Evolutionary conservation across 345 rosid genomes (phyloP).

Genomic region (Linum trigynum): DNA sequence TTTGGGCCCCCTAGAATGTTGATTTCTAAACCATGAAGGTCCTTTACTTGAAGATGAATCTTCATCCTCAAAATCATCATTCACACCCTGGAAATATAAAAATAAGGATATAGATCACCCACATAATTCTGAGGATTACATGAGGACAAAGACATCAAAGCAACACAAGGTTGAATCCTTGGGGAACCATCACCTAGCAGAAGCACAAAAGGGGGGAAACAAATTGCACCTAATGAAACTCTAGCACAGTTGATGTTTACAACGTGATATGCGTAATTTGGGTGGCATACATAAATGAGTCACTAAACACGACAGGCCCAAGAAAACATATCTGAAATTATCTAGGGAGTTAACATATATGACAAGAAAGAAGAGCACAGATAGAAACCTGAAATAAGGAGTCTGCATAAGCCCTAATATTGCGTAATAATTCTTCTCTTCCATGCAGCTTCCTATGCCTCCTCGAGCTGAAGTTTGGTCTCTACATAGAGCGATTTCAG

Average conservation of each 20-base stretch:
- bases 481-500: slow-evolving; percentile 20
- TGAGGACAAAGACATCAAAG: slow-evolving; percentile 1
- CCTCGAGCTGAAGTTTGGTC: slow-evolving; percentile 26
- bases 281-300: too few relatives aligned
- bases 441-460: slow-evolving; percentile 38
- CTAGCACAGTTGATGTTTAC: too few relatives aligned
- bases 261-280: too few relatives aligned
- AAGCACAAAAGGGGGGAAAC: not conserved
- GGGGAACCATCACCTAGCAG: not conserved
- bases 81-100: slow-evolving; percentile 38
- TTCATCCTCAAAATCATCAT: slow-evolving; percentile 37
- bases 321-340: not conserved
- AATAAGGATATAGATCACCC: slow-evolving; percentile 4
- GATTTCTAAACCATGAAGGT: slow-evolving; percentile 53
- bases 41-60: slow-evolving; percentile 39
- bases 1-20: slow-evolving; percentile 35
- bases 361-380: not conserved
- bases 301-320: slow-evolving; percentile 1
- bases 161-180: too few relatives aligned
- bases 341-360: not conserved
- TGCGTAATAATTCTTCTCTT: slow-evolving; percentile 40
- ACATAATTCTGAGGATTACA: slow-evolving; percentile 3
- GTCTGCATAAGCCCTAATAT: slow-evolving; percentile 40
- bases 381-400: slow-evolving; percentile 43
- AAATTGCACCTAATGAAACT: not conserved